Conservation (phyloP, 306 rosid genomes). For the Lupinus albus region DNA sequence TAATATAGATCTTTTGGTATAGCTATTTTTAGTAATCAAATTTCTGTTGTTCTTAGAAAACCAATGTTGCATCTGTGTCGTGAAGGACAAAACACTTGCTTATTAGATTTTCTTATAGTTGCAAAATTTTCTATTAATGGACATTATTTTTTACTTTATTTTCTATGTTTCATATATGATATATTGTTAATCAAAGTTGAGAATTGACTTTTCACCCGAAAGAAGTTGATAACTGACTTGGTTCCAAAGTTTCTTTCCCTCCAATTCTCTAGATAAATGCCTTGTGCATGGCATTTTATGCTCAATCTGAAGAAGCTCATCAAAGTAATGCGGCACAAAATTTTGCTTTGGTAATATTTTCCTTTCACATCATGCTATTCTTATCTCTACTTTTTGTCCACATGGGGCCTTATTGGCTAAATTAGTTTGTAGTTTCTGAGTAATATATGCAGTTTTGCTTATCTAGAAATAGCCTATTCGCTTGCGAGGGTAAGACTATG, state of each 20-base stretch:
- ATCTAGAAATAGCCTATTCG: too few relatives aligned
- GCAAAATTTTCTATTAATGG: conserved; percentile 20
- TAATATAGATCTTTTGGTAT: conserved; percentile 21
- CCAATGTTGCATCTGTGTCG: conserved; percentile 23
- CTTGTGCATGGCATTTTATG: conserved; percentile 92
- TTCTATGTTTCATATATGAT: conserved; percentile 21
- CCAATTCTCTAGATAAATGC: conserved; percentile 80
- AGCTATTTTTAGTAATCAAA: background rate
- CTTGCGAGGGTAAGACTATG: too few relatives aligned
- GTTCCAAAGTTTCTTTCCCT: conserved; percentile 27
- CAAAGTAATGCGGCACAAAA: conserved; percentile 82
- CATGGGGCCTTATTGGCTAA: conserved; percentile 24
- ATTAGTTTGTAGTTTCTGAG: conserved; percentile 4
- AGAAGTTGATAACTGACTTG: conserved; percentile 31
- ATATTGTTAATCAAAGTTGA: conserved; percentile 4
- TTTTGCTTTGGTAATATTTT: conserved; percentile 75
- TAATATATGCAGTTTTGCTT: conserved; percentile 31
- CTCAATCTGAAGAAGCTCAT: conserved; percentile 94
- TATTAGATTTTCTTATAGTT: conserved; percentile 27
- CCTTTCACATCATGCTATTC: background rate
- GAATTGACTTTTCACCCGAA: conserved; percentile 16
- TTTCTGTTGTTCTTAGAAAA: conserved; percentile 22
- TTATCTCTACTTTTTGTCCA: background rate
- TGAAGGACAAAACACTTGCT: conserved; percentile 29
- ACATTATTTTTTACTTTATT: conserved; percentile 27